These are phyloP conservation scores for Aspergillus cejpii DNA, from an alignment of 2,329 filamentous ascomycete species.

Conservation along the genomic window DNA sequence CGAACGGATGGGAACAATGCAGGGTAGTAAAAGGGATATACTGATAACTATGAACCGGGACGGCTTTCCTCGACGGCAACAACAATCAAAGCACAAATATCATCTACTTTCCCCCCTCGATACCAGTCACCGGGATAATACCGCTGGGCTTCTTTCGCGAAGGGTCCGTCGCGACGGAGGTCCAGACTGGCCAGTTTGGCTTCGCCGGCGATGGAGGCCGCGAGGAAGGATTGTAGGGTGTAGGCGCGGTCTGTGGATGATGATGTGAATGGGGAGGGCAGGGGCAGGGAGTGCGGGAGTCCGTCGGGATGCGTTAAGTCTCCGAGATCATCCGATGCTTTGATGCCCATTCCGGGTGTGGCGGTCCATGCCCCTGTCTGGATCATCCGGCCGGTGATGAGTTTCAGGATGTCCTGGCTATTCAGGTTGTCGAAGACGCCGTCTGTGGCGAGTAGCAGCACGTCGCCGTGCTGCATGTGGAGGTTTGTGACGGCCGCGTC, in stretches of 20 bases:
- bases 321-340: slow-evolving; percentile 55
- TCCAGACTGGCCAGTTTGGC: slow-evolving; percentile 82
- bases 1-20: too few species aligned
- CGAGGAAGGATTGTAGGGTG: slow-evolving; percentile 72
- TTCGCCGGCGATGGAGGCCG: slow-evolving; percentile 68
- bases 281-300: slow-evolving; percentile 25
- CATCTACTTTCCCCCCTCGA: slow-evolving; percentile 89
- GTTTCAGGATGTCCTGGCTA: slow-evolving; percentile 76
- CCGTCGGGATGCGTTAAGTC: slow-evolving; percentile 48
- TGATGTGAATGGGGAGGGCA: slow-evolving; percentile 10
- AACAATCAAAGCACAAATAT: slow-evolving; percentile 81
- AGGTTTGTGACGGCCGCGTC: slow-evolving; percentile 77
- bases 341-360: slow-evolving; percentile 53
- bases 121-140: slow-evolving; percentile 81
- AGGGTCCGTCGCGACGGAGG: slow-evolving; percentile 76
- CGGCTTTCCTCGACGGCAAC: slow-evolving; percentile 60
- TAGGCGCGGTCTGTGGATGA: too few species aligned
- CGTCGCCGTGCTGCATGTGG: slow-evolving; percentile 76
- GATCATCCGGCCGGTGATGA: slow-evolving; percentile 72
- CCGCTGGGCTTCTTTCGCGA: slow-evolving; percentile 87
- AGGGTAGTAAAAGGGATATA: too few species aligned
- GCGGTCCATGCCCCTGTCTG: slow-evolving; percentile 66
- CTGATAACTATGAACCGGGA: too few species aligned
- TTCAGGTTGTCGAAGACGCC: slow-evolving; percentile 95
- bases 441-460: slow-evolving; percentile 89